Evolutionary conservation across 352 stramenopile genomes (phyloP), one percentile per base, ranked within the genome.

Genomic region (Globisporangium alternatum): DNA sequence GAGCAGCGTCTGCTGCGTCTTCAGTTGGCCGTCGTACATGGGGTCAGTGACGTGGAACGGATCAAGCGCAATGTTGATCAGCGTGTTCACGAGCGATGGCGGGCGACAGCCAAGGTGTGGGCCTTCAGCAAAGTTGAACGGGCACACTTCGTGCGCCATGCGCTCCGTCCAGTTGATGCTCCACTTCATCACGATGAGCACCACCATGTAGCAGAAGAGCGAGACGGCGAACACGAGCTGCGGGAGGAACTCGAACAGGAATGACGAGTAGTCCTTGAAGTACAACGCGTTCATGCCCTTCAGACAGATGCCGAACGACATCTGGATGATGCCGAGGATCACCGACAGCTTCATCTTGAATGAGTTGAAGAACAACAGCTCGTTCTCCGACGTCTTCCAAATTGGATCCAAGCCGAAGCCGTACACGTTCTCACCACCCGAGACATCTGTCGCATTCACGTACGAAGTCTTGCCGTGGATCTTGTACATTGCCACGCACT

Each of bases 281-380:
- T 99, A 99, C 10, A 99, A 30, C 37, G 88, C 92, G 81, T 99
- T 99, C 56, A 94, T 76, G 45, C 94, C 96, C 75, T 98, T 98
- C 33, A 99, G 82, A 39, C 90, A 78, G 37, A 99, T 98, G 70
- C 98, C 98, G 25, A 98, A 92, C 62, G 96, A 98, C 98, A 99
- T 99, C 73, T 99, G 98, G 56, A 96, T 81, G 59, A 99, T 98
- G 47, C 97, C 98, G 56, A 99, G 90, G 56, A 99, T 98, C 25
- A 99, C 96, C 62, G 93, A 97, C 22, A 99, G 88, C 82, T 99
- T 99, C 98, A 99, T 99, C 83, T 99, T 99, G 88, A 99, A 98
- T 41, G 95, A 99, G 85, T 99, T 99, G 79, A 99, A 99, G 71
- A 99, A 99, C 17, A 99, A 74, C 60, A 99, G 80, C 60, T 99